Percentiles rank a stretch among this genome's conserved stretches.
phyloP scores from a whole-genome alignment of 2,329 filamentous ascomycete species.

The Hymenoscyphus repandus region DNA sequence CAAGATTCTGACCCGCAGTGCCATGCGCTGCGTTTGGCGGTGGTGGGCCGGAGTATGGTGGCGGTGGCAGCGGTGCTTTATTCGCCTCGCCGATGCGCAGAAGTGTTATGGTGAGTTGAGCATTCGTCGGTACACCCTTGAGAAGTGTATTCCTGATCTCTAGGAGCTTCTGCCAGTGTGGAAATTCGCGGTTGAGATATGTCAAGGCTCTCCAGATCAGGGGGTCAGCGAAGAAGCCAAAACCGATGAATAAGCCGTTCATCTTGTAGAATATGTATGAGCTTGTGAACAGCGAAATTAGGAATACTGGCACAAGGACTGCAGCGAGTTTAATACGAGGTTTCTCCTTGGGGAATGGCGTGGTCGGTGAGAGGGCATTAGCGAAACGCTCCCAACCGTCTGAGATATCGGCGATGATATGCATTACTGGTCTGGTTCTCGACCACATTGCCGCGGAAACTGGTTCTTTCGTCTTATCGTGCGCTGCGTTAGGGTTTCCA shows the following conservation, averaged over 20 bases:
- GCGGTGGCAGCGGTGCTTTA: slow-evolving; percentile 68
- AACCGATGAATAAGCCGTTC: slow-evolving; percentile 61
- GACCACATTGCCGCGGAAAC: slow-evolving; percentile 18
- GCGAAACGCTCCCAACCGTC: slow-evolving; percentile 49
- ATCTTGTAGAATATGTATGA: slow-evolving; percentile 61
- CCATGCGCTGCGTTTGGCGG: slow-evolving; percentile 36
- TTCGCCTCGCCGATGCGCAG: slow-evolving; percentile 78
- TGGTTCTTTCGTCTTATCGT: slow-evolving; percentile 19
- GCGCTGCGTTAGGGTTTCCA: slow-evolving; percentile 9
- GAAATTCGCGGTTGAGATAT: slow-evolving; percentile 57
- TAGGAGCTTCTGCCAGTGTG: slow-evolving; percentile 70
- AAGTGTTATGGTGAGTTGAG: slow-evolving; percentile 75
- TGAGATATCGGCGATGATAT: slow-evolving; percentile 40
- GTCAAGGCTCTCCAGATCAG: slow-evolving; percentile 55
- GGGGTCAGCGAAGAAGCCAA: slow-evolving; percentile 77
- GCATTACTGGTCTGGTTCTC: slow-evolving; percentile 25
- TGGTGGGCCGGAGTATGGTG: slow-evolving; percentile 38
- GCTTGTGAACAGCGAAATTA: slow-evolving; percentile 47
- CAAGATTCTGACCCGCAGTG: slow-evolving; percentile 45
- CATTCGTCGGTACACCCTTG: slow-evolving; percentile 79
- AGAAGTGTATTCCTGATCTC: slow-evolving; percentile 72
- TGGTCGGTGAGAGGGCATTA: slow-evolving; percentile 31
- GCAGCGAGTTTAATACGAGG: slow-evolving; percentile 51
- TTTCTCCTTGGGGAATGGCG: slow-evolving; percentile 51
- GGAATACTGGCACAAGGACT: slow-evolving; percentile 46